Evolutionary conservation across 208 protist species (phyloP).

Genomic region (Trichomonas tenax): DNA sequence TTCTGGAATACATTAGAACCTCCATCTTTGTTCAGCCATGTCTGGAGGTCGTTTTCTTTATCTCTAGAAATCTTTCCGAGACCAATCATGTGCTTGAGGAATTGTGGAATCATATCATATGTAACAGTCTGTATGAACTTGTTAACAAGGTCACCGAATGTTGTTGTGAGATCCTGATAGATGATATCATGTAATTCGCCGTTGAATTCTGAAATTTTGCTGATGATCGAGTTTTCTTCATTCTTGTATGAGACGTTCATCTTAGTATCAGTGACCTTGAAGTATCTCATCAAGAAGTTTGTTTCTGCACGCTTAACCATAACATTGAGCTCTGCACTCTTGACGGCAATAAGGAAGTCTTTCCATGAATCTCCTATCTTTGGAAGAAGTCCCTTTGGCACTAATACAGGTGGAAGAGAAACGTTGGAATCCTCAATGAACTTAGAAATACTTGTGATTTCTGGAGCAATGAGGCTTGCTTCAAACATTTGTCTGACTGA

Average conservation of each 20-base stretch:
- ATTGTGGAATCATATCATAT: not conserved
- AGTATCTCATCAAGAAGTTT: conserved; percentile 17
- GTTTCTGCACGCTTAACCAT: not conserved
- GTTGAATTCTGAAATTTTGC: not conserved
- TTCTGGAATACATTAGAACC: not conserved
- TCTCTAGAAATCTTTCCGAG: not conserved
- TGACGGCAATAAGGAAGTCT: not conserved
- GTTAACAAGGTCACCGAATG: not conserved
- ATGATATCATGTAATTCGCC: not conserved
- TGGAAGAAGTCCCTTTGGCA: not conserved
- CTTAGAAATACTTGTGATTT: not conserved
- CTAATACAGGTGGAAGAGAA: not conserved
- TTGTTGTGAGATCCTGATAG: not conserved
- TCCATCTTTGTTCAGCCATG: not conserved
- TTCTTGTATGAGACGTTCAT: not conserved
- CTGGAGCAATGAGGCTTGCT: not conserved
- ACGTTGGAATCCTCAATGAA: too few species aligned
- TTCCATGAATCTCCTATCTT: not conserved
- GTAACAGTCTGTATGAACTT: not conserved
- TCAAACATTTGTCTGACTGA: not conserved
- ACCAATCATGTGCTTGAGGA: not conserved
- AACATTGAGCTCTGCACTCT: not conserved
- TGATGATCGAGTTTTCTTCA: not conserved
- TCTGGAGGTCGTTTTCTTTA: not conserved
- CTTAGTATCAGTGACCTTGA: not conserved